Evolutionary conservation across 2,329 filamentous ascomycete species (phyloP), one percentile per base, ranked within the genome.

Genomic region (Colletotrichum navitas): DNA sequence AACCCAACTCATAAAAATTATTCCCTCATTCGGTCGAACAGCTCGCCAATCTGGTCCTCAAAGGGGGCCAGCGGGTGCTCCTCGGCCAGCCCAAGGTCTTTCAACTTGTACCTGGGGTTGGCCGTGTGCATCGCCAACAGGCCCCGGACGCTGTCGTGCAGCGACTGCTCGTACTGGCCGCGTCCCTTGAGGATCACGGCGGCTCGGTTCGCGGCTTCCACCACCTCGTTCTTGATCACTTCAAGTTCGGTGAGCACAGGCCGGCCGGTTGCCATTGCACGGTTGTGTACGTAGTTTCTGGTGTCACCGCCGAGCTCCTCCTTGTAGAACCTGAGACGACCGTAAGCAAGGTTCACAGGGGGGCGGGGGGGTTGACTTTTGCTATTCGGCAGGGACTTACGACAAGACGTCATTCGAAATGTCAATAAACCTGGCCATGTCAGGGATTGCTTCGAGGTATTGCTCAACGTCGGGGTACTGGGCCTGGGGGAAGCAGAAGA

Each of bases 341-440:
- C 34, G 56, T 68, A 11, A 68, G 64, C 26, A 21, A 49, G 6
- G 11, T n/a, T 47, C 16, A 36, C 8, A 34, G 39, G 16, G 34
- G n/a, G 5, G 26, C 24, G 32, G 18, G 24, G 39, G 3, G 21
- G 6, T 7, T 1, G 8, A 21, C 18, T 21, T 2, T 18, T 45
- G 18, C 36, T 34, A 21, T 10, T 16, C 12, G 18, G 24, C 14
- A 32, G 14, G 18, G 52, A 74, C 74, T 72, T 58, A 76, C 74
- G 74, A 76, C n/a, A 76, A 54, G 34, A 76, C 74, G 58, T 76
- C 74, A 58, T 76, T 76, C 29, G 74, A 73, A 43, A 74, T 72
- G 51, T 76, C 73, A 43, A 76, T 76, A 39, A 76, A 72, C 36
- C 66, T 60, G 18, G 74, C 73, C 74, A 76, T 76, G 59, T 76